A percentile compares a stretch with the other conserved stretches of the same genome.
These are phyloP conservation scores for Penicillium macrosclerotiorum DNA, from an alignment of 495 filamentous ascomycete species.

Conservation along the genomic window DNA sequence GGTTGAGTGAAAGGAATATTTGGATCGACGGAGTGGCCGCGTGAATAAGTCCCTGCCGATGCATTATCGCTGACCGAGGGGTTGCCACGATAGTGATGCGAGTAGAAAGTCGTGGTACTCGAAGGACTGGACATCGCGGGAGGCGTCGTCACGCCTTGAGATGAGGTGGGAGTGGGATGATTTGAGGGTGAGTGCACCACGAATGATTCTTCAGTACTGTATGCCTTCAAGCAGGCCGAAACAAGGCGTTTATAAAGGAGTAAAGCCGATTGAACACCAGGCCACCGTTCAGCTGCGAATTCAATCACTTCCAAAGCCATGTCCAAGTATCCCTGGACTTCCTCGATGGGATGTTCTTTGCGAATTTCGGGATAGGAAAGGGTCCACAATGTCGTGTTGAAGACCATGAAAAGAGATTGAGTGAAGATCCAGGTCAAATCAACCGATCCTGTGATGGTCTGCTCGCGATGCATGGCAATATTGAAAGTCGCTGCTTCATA, in stretches of 20 bases:
- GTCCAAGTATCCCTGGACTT: conserved; percentile 68
- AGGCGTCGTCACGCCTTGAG: conserved; percentile 44
- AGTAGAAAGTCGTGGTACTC: conserved; percentile 37
- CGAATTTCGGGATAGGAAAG: conserved; percentile 83
- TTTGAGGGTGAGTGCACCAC: conserved; percentile 62
- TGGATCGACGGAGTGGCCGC: conserved; percentile 41
- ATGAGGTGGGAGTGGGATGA: conserved; percentile 45
- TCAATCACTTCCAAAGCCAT: conserved; percentile 72
- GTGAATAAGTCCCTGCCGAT: conserved; percentile 33
- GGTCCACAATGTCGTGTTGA: conserved; percentile 86
- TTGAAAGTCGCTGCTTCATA: conserved; percentile 80
- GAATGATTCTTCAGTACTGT: conserved; percentile 66
- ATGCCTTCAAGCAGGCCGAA: conserved; percentile 79
- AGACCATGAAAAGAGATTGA: conserved; percentile 77
- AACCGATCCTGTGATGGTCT: conserved; percentile 68
- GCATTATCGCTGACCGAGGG: conserved; percentile 32
- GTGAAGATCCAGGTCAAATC: conserved; percentile 93
- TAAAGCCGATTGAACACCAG: conserved; percentile 78
- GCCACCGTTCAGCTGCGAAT: conserved; percentile 79
- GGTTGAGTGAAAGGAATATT: conserved; percentile 22
- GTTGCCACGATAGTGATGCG: conserved; percentile 30
- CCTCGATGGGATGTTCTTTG: conserved; percentile 60
- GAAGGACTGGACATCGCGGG: conserved; percentile 51
- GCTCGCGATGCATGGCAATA: conserved; percentile 71
- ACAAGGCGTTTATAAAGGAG: conserved; percentile 77